These are phyloP conservation scores for Phytophthora fragariae DNA, from an alignment of 352 stramenopile species.

Conservation along the genomic window DNA sequence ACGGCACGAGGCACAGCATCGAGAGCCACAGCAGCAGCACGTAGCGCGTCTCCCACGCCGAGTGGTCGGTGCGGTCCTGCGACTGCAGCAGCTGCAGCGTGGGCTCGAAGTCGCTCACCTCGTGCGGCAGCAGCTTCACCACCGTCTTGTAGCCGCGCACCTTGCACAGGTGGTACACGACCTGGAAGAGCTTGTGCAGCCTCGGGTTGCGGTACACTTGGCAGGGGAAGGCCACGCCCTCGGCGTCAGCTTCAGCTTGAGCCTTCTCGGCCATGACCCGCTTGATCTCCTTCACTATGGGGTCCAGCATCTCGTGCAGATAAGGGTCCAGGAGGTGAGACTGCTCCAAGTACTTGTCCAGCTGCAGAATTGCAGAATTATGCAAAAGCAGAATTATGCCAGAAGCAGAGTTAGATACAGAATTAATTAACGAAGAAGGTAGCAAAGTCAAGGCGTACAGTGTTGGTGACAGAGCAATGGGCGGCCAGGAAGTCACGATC, in stretches of 20 bases:
- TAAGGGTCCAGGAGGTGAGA: slow-evolving; percentile 91
- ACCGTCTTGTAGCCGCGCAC: slow-evolving; percentile 97
- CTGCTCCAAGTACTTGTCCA: slow-evolving; percentile 92
- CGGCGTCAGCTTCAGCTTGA: slow-evolving; percentile 1
- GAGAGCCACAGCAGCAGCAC: slow-evolving; percentile 97
- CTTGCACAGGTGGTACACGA: slow-evolving; percentile 97
- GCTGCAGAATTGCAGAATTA: slow-evolving; percentile 31
- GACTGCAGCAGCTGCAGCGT: slow-evolving; percentile 90
- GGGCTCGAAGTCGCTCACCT: slow-evolving; percentile 96
- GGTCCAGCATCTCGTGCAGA: slow-evolving; percentile 79
- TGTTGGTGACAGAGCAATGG: slow-evolving; percentile 53
- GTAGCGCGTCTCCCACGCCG: slow-evolving; percentile 78
- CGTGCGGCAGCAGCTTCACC: slow-evolving; percentile 96
- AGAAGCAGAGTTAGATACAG: slow-evolving; percentile 3
- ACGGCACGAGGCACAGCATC: slow-evolving; percentile 98
- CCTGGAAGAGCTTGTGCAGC: slow-evolving; percentile 88
- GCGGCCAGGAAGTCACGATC: slow-evolving; percentile 51
- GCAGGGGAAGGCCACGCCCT: slow-evolving; percentile 66
- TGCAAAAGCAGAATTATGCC: slow-evolving; percentile 8
- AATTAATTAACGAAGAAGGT: not conserved
- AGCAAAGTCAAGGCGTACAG: slow-evolving; percentile 46
- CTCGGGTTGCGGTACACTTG: slow-evolving; percentile 77
- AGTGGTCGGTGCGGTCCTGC: slow-evolving; percentile 86
- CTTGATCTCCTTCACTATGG: slow-evolving; percentile 73
- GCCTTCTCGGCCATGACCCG: slow-evolving; percentile 55